Base-by-base conservation (phyloP, 352 stramenopile genomes). In the Thraustochytrium sp. region DNA sequence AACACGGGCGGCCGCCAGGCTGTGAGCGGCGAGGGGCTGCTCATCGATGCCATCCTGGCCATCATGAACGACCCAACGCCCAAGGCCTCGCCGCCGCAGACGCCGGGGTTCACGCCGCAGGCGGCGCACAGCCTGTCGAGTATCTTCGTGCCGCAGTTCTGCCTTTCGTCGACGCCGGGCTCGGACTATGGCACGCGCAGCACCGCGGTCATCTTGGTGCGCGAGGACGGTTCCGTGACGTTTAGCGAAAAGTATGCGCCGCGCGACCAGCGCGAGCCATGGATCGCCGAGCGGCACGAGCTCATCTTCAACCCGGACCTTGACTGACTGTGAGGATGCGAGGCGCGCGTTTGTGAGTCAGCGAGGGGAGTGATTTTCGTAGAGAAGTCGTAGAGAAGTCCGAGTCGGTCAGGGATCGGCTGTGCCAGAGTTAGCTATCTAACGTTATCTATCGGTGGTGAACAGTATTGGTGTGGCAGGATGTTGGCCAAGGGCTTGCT, bases 281-380 rank as follows among this genome's bases (percentile, higher is more conserved):
- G 26, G 68, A 53, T 11, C 26, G 36, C 29, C 1, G 62, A 51
- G 23, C 62, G 62, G 8, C 44, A 56, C 44, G 40, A 75, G 38
- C 62, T 75, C 29, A 75, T 75, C 44, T 75, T 34, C 44, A 75
- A 75, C 4, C 62, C 62, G n/a, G n/a, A n/a, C n/a, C n/a, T 18
- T 23, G 54, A 63, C 26, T 38, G 54, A 16, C 8, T 21, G 26
- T 21, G 26, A 63, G 8, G 8, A 63, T 5, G 8, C 26, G 11
- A 63, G 8, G 54, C 54, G 11, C 21, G 13, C 34, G 34, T 63
- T 63, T 26, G 5, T 21, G 34, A 38, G 23, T 16, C 8, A n/a
- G 34, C 8, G 23, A 34, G 34, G 26, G 13, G 5, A 38, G 34
- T 5, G 8, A 5, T 8, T 8, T n/a, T n/a, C 54, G 8, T n/a